A percentile compares a stretch with the other conserved stretches of the same genome.
These are phyloP conservation scores for Leptographium lundbergii DNA, from an alignment of 2,329 filamentous ascomycete species.

Conservation along the genomic window DNA sequence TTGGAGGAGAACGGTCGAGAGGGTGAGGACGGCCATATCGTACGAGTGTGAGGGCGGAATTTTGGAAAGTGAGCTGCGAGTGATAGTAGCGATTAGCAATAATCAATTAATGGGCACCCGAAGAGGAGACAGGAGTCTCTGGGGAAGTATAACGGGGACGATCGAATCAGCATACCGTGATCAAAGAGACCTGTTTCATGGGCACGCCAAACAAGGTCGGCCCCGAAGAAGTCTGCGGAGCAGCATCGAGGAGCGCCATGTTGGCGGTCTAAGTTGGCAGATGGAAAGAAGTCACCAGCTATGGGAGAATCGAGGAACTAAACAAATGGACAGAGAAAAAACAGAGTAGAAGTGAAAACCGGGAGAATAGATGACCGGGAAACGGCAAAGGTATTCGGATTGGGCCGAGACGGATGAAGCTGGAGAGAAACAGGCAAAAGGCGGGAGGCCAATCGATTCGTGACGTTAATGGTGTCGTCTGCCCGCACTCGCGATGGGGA, in stretches of 20 bases:
- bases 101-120: neutral
- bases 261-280: neutral
- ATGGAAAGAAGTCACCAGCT: neutral
- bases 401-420: neutral
- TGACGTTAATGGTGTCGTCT: neutral
- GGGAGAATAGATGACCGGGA: neutral
- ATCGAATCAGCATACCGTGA: constrained; percentile 37
- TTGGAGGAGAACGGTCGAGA: neutral
- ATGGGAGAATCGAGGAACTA: neutral
- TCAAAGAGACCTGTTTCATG: constrained; percentile 56
- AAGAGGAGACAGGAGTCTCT: neutral
- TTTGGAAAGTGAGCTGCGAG: constrained; percentile 62
- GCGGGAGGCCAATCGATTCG: neutral
- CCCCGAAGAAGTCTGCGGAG: constrained; percentile 23
- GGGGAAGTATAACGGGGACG: neutral
- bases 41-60: constrained; percentile 65
- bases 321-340: neutral
- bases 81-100: constrained; percentile 10
- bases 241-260: constrained; percentile 30
- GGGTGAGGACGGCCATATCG: constrained; percentile 11
- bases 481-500: neutral
- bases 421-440: neutral
- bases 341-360: neutral
- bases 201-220: constrained; percentile 45
- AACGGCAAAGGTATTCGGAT: neutral